Evolutionary conservation across 306 rosid species (phyloP), one percentile per base, ranked within the genome.

Genomic region (Vigna nakashimae): DNA sequence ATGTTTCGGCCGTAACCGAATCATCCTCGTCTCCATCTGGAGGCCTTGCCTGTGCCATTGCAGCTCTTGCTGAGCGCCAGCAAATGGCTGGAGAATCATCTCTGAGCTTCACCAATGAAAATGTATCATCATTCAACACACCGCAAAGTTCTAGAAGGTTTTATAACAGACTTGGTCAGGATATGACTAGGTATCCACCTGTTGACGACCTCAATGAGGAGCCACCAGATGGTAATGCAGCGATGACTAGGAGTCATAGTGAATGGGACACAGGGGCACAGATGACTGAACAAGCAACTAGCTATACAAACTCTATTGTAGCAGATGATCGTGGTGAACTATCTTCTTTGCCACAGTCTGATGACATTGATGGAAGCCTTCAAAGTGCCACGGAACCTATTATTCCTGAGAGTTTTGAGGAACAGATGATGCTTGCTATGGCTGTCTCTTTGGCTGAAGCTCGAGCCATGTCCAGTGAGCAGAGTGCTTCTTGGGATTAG

Each of bases 361-460:
- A 83, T 81, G 93, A 86, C 64, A 76, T 84, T 24, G 97, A 87
- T 43, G 87, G 86, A 13, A 83, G 71, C 86, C 85, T 80, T 69
- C 90, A 80, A 81, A 86, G 79, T 81, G 66, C 74, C 43, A 71
- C 86, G 14, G 79, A 83, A 16, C 83, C 93, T 51, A 88, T 95
- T 24, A 50, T 95, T 77, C 99, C 99, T 0, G 98, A 87, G 88
- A 93, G 90, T 79, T 96, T 79, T 79, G 99, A 96, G 89, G 99
- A 96, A 82, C 99, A 96, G 88, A 96, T 92, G 93, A 91, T 96
- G 99, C 85, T 96, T 57, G 98, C 98, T 65, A 85, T 92, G 98
- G 99, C 98, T 2, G 94, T 92, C 76, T 96, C 99, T 64, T 83
- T 96, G 77, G 96, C 97, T 0, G 98, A 92, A 86, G 97, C 99